These are phyloP conservation scores for Halophytophthora polymorphica DNA, from an alignment of 352 stramenopile genomes.

Conservation along the genomic window DNA sequence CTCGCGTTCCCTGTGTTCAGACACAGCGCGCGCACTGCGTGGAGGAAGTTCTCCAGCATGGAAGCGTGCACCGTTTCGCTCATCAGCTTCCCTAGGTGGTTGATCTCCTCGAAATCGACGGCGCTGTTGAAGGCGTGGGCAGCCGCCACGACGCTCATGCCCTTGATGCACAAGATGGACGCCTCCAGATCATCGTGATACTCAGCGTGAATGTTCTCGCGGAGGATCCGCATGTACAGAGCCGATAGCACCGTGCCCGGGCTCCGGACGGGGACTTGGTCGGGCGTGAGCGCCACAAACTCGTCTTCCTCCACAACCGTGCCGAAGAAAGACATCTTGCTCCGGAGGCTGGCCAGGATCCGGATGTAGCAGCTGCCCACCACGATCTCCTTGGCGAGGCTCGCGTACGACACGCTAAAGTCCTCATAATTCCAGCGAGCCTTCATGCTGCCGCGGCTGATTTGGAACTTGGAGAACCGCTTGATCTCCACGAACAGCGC, in stretches of 20 bases:
- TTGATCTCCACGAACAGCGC: conserved; percentile 86
- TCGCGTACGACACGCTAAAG: conserved; percentile 91
- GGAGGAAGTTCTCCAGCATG: conserved; percentile 53
- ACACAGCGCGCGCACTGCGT: conserved; percentile 56
- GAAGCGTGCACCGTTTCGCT: conserved; percentile 54
- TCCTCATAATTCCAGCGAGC: conserved; percentile 96
- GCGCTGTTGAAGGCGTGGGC: conserved; percentile 38
- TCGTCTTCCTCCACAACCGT: conserved; percentile 44
- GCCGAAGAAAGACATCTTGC: conserved; percentile 49
- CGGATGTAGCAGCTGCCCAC: conserved; percentile 91
- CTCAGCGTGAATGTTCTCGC: conserved; percentile 73
- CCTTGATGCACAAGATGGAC: conserved; percentile 60
- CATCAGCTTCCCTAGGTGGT: conserved; percentile 64
- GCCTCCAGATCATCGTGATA: conserved; percentile 60
- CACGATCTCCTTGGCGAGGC: conserved; percentile 79
- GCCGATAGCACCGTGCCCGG: conserved; percentile 48
- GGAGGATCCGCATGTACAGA: conserved; percentile 72
- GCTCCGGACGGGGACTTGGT: conserved; percentile 56
- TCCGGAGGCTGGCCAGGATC: conserved; percentile 43
- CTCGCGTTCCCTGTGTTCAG: conserved; percentile 46
- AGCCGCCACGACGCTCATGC: conserved; percentile 57
- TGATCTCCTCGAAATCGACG: conserved; percentile 66
- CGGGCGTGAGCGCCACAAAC: conserved; percentile 42
- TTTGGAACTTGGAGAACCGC: conserved; percentile 72
- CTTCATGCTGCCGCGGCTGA: conserved; percentile 55